Conservation (phyloP, 176 grass and related monocot species). For the Oryza meridionalis region DNA sequence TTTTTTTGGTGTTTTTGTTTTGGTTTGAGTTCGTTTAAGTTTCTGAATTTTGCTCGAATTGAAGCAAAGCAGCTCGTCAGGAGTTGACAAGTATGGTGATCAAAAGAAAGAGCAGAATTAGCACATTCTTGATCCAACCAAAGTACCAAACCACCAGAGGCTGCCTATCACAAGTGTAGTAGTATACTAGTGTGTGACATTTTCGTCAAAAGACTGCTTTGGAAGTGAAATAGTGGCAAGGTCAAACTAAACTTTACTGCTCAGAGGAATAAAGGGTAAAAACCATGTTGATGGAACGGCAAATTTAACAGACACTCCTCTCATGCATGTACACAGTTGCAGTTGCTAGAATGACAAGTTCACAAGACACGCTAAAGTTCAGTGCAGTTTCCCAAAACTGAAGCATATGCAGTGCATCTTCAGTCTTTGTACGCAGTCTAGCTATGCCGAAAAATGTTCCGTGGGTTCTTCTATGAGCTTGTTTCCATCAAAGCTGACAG, state of each 20-base stretch:
- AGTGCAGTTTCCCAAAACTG: neutral
- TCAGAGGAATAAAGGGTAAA: neutral
- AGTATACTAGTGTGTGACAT: neutral
- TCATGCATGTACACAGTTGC: neutral
- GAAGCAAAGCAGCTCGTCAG: neutral
- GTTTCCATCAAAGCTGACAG: slow-evolving; percentile 38
- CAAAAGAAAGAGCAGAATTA: neutral
- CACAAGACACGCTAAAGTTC: neutral
- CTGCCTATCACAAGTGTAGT: no score
- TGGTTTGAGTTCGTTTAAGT: neutral
- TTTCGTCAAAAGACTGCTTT: neutral
- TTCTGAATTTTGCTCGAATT: neutral
- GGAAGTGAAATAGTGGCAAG: neutral
- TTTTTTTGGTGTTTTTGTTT: neutral
- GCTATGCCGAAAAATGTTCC: slow-evolving; percentile 7
- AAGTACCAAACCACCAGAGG: no score
- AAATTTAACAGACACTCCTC: slow-evolving; percentile 21
- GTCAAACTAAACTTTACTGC: neutral
- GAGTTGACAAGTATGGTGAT: neutral
- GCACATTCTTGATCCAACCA: neutral
- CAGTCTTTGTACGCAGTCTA: neutral
- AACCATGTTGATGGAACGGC: neutral
- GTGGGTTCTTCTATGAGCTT: slow-evolving; percentile 9
- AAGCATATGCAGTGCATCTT: neutral
- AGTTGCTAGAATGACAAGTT: neutral